A percentile compares a stretch with the other conserved stretches of the same genome.
phyloP scores from a whole-genome alignment of 2,329 filamentous ascomycete genomes.

The Rugonectria rugulosa region DNA sequence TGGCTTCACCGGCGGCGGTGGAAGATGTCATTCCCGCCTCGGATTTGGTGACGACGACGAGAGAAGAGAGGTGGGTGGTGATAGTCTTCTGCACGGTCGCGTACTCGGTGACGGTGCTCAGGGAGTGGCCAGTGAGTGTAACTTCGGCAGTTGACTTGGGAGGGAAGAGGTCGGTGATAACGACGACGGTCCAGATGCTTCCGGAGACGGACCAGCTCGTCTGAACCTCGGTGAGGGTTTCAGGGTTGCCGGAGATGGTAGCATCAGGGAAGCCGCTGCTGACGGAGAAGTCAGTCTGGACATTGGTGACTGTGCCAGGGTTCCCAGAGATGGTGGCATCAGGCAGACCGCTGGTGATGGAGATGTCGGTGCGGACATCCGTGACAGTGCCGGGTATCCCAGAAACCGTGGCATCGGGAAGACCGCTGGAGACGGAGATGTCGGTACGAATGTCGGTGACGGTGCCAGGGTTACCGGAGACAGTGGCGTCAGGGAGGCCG shows the following conservation, averaged over 20 bases:
- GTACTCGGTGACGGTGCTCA: slow-evolving; percentile 38
- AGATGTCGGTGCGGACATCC: slow-evolving; percentile 29
- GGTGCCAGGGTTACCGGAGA: slow-evolving; percentile 43
- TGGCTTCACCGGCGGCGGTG: slow-evolving; percentile 33
- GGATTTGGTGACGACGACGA: slow-evolving; percentile 38
- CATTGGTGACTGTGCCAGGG: slow-evolving; percentile 38
- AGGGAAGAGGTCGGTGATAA: slow-evolving; percentile 42
- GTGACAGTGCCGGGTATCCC: slow-evolving; percentile 43
- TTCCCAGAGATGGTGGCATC: slow-evolving; percentile 38
- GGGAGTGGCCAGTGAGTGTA: neutral
- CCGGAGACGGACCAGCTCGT: slow-evolving; percentile 31
- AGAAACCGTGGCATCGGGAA: slow-evolving; percentile 36
- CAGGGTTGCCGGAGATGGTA: slow-evolving; percentile 35
- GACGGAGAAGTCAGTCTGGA: slow-evolving; percentile 35
- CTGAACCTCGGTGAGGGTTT: slow-evolving; percentile 40
- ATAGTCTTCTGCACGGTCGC: slow-evolving; percentile 38
- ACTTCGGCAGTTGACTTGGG: slow-evolving; percentile 5
- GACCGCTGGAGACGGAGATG: slow-evolving; percentile 33
- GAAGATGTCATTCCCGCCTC: slow-evolving; percentile 10
- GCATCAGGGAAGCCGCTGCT: slow-evolving; percentile 30
- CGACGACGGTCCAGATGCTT: slow-evolving; percentile 36
- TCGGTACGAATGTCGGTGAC: slow-evolving; percentile 36
- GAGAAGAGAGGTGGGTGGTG: slow-evolving; percentile 31
- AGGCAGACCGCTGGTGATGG: slow-evolving; percentile 29
- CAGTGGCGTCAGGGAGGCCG: slow-evolving; percentile 41